phyloP scores from a whole-genome alignment of 139 green algal genomes.

The Chlamydomonas urium region DNA sequence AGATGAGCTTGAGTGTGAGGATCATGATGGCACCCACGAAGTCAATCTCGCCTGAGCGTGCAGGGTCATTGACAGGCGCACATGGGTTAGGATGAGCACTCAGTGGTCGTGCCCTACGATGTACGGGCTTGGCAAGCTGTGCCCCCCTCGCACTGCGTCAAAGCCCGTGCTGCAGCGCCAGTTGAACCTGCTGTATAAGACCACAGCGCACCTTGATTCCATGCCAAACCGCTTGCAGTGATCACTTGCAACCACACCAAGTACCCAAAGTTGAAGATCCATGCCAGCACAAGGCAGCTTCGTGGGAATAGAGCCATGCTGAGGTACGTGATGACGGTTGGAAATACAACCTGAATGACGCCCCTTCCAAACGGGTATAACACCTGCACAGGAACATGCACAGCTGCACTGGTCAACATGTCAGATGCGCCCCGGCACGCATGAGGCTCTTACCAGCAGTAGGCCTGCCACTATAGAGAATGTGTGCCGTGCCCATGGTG shows the following conservation, averaged over 20 bases:
- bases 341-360: conserved; percentile 48
- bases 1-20: conserved; percentile 78
- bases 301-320: conserved; percentile 45
- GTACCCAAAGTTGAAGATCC: background rate
- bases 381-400: background rate
- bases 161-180: too few relatives aligned
- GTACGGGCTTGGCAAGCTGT: too few relatives aligned
- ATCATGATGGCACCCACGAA: conserved; percentile 77
- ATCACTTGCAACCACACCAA: conserved; percentile 5
- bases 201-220: background rate
- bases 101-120: too few relatives aligned
- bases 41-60: conserved; percentile 46
- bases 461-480: background rate
- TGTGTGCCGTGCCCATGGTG: background rate
- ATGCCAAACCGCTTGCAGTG: conserved; percentile 13
- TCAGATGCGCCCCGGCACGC: background rate
- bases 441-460: background rate
- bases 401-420: background rate
- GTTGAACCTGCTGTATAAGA: too few relatives aligned
- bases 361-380: conserved; percentile 72
- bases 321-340: conserved; percentile 53
- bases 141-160: too few relatives aligned
- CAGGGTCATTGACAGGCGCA: background rate
- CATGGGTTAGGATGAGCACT: too few relatives aligned
- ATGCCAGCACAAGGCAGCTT: background rate